phyloP scores from a whole-genome alignment of 2,329 filamentous ascomycete species.

The Aspergillus sp. region DNA sequence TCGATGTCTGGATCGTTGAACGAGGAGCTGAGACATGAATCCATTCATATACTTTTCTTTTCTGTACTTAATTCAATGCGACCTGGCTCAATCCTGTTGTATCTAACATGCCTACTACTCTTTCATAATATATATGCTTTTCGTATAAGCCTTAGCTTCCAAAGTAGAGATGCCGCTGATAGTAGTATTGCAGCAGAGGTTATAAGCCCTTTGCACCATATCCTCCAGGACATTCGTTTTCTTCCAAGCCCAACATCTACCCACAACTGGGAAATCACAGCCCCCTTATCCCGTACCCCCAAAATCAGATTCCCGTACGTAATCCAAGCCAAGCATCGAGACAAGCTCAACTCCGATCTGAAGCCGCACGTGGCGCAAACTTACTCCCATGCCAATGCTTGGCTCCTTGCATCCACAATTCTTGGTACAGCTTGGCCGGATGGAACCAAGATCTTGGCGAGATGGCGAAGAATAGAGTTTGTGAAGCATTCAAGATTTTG shows the following conservation, averaged over 20 bases:
- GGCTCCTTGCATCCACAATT: not conserved
- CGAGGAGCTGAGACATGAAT: not conserved
- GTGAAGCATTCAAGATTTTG: no score
- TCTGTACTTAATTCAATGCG: not conserved
- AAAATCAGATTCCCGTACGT: rapidly evolving
- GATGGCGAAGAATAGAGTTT: no score
- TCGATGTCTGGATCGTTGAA: not conserved
- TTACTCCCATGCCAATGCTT: not conserved
- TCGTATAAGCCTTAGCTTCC: no score
- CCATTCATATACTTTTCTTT: not conserved
- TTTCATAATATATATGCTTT: no score
- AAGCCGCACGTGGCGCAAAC: not conserved
- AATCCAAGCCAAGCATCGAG: no score
- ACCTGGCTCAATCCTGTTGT: not conserved
- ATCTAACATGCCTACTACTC: not conserved
- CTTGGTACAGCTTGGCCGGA: not conserved
- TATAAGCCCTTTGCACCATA: no score
- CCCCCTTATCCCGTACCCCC: no score
- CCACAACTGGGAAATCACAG: no score
- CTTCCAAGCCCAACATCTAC: no score
- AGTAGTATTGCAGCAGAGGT: no score
- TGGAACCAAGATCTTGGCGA: not conserved
- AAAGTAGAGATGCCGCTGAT: no score
- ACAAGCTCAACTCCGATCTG: not conserved
- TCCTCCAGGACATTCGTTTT: no score